Percentiles rank a stretch among this genome's conserved stretches.
Evolutionary conservation across 176 grass and related monocot species (phyloP).

Genomic region (Lolium rigidum): DNA sequence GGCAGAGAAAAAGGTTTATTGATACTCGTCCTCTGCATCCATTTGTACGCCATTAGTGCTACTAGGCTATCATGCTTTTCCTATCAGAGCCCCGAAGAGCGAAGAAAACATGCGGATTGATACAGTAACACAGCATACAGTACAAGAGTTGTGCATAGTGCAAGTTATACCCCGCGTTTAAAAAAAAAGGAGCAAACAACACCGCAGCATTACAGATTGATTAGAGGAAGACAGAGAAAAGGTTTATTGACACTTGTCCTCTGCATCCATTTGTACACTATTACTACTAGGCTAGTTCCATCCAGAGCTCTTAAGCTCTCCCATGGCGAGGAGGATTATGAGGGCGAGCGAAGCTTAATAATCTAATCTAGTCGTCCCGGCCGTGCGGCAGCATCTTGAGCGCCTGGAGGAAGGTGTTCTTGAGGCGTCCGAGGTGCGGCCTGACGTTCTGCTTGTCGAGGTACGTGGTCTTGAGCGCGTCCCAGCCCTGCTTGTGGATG

Average conservation of each 20-base stretch:
- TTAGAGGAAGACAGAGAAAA: neutral
- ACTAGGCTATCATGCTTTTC: no score
- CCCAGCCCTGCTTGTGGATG: constrained; percentile 87
- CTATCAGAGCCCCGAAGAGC: no score
- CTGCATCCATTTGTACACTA: constrained; percentile 28
- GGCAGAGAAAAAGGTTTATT: constrained; percentile 13
- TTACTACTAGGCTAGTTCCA: neutral
- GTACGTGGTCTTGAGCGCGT: constrained; percentile 76
- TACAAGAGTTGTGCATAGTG: no score
- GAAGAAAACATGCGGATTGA: no score
- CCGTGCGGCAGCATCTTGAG: constrained; percentile 69
- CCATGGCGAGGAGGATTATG: neutral
- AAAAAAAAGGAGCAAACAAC: neutral
- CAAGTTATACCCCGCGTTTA: neutral
- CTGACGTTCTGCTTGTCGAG: constrained; percentile 91
- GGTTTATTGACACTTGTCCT: constrained; percentile 21
- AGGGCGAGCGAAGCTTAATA: neutral
- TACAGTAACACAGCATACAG: no score
- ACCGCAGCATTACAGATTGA: neutral
- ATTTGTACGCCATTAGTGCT: neutral
- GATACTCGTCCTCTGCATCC: constrained; percentile 18
- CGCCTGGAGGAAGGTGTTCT: constrained; percentile 78
- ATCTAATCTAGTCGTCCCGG: constrained; percentile 21
- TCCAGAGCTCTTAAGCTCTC: neutral
- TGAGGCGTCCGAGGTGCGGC: constrained; percentile 82